phyloP scores from a whole-genome alignment of 148 eudicot species.

The Diospyros lotus region DNA sequence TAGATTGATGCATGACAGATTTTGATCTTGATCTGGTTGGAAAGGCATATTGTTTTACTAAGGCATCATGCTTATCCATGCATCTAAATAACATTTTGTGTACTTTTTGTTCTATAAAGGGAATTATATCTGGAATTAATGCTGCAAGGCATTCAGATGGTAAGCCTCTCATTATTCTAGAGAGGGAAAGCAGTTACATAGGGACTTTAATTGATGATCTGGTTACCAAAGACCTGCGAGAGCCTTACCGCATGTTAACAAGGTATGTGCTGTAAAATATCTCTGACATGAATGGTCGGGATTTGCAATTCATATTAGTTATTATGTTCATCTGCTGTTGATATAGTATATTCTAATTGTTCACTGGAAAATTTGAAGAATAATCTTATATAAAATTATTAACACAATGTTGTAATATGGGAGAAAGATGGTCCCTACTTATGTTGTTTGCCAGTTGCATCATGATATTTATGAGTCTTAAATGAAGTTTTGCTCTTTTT shows the following conservation, averaged over 20 bases:
- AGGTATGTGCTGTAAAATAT: slow-evolving; percentile 43
- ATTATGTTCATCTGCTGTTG: background rate
- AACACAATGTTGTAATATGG: background rate
- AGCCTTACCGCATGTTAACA: slow-evolving; percentile 97
- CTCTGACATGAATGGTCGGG: background rate
- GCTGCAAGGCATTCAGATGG: slow-evolving; percentile 93
- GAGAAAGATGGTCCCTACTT: background rate
- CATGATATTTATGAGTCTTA: background rate
- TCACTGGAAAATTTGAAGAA: background rate
- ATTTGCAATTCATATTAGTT: background rate
- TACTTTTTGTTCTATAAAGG: slow-evolving; percentile 35
- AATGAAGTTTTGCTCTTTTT: background rate
- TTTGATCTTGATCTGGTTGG: slow-evolving; percentile 1
- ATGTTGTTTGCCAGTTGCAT: background rate
- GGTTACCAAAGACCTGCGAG: slow-evolving; percentile 95
- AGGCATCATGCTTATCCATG: background rate
- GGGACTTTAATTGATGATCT: slow-evolving; percentile 98
- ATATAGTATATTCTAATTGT: background rate
- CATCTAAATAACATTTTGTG: background rate
- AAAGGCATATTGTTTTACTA: slow-evolving; percentile 1
- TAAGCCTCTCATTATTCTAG: slow-evolving; percentile 74
- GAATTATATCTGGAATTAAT: slow-evolving; percentile 92
- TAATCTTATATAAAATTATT: no score
- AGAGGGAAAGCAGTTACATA: slow-evolving; percentile 97
- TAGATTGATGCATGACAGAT: background rate